Conservation (phyloP, 2,329 filamentous ascomycete genomes). For the Fusarium longipes region DNA sequence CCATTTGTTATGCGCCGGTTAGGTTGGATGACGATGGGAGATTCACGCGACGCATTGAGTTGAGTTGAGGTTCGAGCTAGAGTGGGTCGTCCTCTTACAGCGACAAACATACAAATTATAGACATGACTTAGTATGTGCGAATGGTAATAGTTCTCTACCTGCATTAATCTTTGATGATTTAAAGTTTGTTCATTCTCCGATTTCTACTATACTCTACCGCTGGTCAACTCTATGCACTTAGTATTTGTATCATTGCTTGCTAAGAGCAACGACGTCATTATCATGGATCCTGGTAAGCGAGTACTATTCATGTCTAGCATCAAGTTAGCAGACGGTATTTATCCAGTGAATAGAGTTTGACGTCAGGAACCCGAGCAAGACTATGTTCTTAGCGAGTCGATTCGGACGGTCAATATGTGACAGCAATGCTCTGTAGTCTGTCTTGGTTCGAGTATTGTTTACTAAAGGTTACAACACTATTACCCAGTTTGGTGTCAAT, state of each 20-base stretch:
- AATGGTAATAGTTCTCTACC: neutral
- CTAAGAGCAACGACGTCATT: slow-evolving; percentile 10
- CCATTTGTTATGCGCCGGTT: neutral
- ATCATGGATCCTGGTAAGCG: neutral
- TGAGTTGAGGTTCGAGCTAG: slow-evolving; percentile 8
- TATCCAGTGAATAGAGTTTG: neutral
- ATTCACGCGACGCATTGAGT: slow-evolving; percentile 28
- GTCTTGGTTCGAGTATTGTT: neutral
- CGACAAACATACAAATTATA: neutral
- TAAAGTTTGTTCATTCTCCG: neutral
- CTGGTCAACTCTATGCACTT: neutral
- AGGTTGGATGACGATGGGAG: slow-evolving; percentile 5
- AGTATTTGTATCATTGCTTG: neutral
- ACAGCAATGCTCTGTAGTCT: neutral
- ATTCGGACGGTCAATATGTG: neutral
- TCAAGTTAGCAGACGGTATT: neutral
- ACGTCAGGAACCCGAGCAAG: neutral
- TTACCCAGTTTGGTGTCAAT: neutral
- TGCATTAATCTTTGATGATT: accelerated
- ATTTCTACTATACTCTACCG: neutral
- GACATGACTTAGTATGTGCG: neutral
- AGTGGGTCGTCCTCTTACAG: slow-evolving; percentile 27
- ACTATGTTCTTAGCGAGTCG: neutral
- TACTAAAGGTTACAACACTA: neutral
- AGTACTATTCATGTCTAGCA: neutral